Evolutionary conservation across 768 basidiomycete genomes (phyloP).

Genomic region (Psilocybe subaeruginosa): DNA sequence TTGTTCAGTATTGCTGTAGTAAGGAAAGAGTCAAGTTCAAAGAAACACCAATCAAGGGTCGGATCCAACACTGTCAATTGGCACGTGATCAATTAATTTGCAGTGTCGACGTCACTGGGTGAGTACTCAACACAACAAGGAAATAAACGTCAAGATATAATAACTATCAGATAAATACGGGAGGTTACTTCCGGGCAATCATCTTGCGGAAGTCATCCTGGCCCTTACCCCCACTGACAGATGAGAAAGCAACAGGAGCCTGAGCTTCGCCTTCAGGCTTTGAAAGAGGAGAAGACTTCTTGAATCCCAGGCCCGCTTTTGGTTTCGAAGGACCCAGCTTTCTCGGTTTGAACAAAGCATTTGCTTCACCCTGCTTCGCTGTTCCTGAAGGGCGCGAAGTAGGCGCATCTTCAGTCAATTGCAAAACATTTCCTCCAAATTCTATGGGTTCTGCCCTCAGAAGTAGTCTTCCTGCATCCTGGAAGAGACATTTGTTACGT

Average conservation of each 20-base stretch:
- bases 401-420: conserved; percentile 56
- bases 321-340: conserved; percentile 64
- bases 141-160: too few species aligned
- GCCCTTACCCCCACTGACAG: conserved; percentile 45
- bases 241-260: conserved; percentile 22
- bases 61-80: too few species aligned
- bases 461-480: conserved; percentile 87
- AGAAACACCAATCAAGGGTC: too few species aligned
- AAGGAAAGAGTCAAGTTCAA: too few species aligned
- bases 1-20: too few species aligned
- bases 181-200: conserved; percentile 39
- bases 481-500: not conserved
- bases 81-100: too few species aligned
- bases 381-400: conserved; percentile 33
- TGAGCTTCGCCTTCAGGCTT: conserved; percentile 10
- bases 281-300: conserved; percentile 37
- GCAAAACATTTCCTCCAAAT: conserved; percentile 64
- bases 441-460: conserved; percentile 72
- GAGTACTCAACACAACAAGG: too few species aligned
- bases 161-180: too few species aligned
- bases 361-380: conserved; percentile 40
- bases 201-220: conserved; percentile 91
- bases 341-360: conserved; percentile 62
- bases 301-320: conserved; percentile 70
- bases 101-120: too few species aligned